Evolutionary conservation across 2,329 filamentous ascomycete species (phyloP).

Genomic region (Orbilia quercus): DNA sequence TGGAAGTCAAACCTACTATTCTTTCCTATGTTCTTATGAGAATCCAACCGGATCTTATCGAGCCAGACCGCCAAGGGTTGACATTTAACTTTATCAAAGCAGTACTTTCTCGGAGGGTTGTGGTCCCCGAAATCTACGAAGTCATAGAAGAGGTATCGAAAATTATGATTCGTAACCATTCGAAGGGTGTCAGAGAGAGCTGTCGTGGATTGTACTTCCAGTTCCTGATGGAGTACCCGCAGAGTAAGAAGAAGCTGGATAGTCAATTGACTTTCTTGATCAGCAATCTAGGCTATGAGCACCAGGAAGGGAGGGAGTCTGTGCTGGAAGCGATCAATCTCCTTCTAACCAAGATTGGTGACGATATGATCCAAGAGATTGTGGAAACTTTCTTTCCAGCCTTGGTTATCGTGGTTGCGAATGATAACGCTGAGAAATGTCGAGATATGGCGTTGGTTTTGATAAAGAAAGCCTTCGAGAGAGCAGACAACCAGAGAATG

Average conservation of each 20-base stretch:
- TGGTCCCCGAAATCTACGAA: constrained; percentile 90
- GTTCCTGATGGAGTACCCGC: constrained; percentile 93
- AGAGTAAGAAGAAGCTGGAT: constrained; percentile 85
- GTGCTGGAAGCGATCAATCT: constrained; percentile 92
- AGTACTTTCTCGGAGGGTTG: constrained; percentile 83
- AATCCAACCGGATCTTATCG: constrained; percentile 87
- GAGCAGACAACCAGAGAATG: constrained; percentile 77
- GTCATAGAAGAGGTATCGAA: constrained; percentile 86
- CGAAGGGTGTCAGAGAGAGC: constrained; percentile 84
- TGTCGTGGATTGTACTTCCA: constrained; percentile 91
- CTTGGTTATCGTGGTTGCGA: constrained; percentile 83
- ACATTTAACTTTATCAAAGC: constrained; percentile 94
- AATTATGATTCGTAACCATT: constrained; percentile 96
- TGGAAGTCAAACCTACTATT: constrained; percentile 81
- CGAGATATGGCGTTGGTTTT: constrained; percentile 82
- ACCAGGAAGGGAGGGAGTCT: constrained; percentile 87
- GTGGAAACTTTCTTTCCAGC: constrained; percentile 85
- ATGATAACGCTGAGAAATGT: constrained; percentile 88
- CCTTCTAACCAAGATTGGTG: constrained; percentile 84
- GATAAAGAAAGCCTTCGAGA: constrained; percentile 81
- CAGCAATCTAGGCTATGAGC: constrained; percentile 89
- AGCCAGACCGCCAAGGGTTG: constrained; percentile 89
- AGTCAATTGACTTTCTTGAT: constrained; percentile 91
- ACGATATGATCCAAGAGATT: constrained; percentile 84
- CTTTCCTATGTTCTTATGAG: constrained; percentile 84